phyloP scores from a whole-genome alignment of 805 yeast genomes.

The Sungouiella thailandica region DNA sequence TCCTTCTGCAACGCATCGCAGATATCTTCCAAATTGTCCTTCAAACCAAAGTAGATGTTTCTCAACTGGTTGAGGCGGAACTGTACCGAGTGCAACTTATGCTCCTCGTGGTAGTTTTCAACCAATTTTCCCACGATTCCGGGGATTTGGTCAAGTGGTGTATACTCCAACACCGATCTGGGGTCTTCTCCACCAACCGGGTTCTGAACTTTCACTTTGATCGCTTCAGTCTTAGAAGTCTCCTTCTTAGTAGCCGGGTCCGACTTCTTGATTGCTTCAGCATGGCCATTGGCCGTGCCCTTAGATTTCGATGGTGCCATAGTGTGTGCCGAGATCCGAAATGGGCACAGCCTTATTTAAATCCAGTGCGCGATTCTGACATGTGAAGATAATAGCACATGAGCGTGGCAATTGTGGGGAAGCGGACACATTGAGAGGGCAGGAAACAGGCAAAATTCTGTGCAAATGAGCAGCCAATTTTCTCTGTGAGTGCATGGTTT shows the following conservation, averaged over 20 bases:
- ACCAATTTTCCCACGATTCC: slow-evolving; percentile 39
- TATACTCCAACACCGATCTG: slow-evolving; percentile 25
- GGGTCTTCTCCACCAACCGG: not conserved
- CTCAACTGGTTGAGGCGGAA: slow-evolving; percentile 60
- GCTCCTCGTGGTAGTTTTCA: slow-evolving; percentile 37
- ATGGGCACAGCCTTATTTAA: too few species aligned
- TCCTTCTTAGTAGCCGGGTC: not conserved
- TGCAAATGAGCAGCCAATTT: too few species aligned
- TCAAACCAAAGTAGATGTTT: slow-evolving; percentile 58
- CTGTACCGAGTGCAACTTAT: slow-evolving; percentile 48
- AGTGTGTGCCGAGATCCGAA: too few species aligned
- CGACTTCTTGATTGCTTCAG: not conserved
- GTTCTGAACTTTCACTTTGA: not conserved
- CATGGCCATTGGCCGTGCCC: too few species aligned
- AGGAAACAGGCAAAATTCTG: too few species aligned
- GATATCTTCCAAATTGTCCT: slow-evolving; percentile 52
- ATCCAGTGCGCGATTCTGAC: too few species aligned
- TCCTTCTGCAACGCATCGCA: slow-evolving; percentile 59
- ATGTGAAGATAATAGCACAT: too few species aligned
- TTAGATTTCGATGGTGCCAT: too few species aligned
- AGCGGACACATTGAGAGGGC: too few species aligned
- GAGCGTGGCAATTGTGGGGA: too few species aligned
- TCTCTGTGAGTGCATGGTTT: too few species aligned
- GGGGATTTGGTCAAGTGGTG: slow-evolving; percentile 48
- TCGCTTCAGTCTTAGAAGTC: not conserved